Evolutionary conservation across 352 stramenopile genomes (phyloP), one percentile per base, ranked within the genome.

Genomic region (Pythium periplocum): DNA sequence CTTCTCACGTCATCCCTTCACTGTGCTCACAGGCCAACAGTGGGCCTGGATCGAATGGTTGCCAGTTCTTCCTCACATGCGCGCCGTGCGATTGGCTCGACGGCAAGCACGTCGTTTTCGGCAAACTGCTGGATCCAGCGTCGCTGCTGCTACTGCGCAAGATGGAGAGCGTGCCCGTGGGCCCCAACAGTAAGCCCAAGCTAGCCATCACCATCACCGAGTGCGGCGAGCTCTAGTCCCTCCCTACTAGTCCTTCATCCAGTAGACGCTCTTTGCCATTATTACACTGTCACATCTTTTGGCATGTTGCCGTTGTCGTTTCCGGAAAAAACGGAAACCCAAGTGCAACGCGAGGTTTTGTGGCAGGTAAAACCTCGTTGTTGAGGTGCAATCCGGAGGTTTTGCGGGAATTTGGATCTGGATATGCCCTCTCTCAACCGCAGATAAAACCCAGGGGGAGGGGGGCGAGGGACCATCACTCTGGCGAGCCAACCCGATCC

Each of bases 81-180:
- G 89, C 85, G 39, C 87, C 93, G 45, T 94, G 88, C 55, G 90
- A 97, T 59, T 98, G 92, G 93, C 73, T 98, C 41, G 95, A 99
- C 78, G 87, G 86, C 53, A 98, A 98, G 77, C 96, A 98, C 71
- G 80, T 96, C n/a, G 95, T 98, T 9, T 98, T 98, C 77, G 96
- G 96, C 26, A 96, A 96, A 56, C 74, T 97, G 51, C 68, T 97
- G 57, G 88, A 97, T 56, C 64, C 78, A 4, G 66, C 77, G 39
- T 96, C 85, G 37, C 78, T 97, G 63, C 70, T 96, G 37, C 66
- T 94, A 44, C 68, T 96, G 55, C 81, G 86, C 60, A 96, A 96
- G 74, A 95, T 96, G 66, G 89, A 97, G 69, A 96, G 86, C 71
- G 86, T 97, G 26, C 79, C 80, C 0, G 87, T 92, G 2, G 84